Conservation (phyloP, 2,329 filamentous ascomycete genomes). For the Alternaria panax region DNA sequence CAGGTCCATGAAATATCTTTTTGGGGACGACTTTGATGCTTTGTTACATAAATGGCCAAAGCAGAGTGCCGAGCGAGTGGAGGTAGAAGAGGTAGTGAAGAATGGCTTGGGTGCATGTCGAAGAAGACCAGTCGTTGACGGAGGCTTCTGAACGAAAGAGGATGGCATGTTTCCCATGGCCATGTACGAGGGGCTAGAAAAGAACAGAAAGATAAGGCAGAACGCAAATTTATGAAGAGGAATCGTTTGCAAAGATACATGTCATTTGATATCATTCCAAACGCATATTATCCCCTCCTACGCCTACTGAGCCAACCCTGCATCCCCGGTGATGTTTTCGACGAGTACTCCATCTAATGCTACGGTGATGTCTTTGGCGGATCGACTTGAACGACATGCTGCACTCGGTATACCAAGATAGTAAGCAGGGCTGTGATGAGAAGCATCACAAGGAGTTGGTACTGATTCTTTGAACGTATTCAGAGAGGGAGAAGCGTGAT, state of each 20-base stretch:
- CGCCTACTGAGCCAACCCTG: background rate
- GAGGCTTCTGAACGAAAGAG: slow-evolving; percentile 33
- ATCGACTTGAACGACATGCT: background rate
- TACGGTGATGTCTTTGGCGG: background rate
- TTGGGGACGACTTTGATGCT: slow-evolving; percentile 41
- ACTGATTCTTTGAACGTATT: background rate
- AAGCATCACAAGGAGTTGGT: background rate
- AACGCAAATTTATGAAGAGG: background rate
- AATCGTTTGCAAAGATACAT: background rate
- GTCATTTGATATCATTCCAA: background rate
- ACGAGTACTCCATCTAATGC: background rate
- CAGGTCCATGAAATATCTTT: slow-evolving; percentile 20
- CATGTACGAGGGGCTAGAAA: slow-evolving; percentile 24
- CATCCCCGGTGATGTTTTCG: background rate
- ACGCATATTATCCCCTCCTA: background rate
- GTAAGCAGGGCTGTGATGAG: background rate
- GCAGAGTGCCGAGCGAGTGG: slow-evolving; percentile 29
- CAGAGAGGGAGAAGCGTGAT: background rate
- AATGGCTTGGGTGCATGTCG: slow-evolving; percentile 16
- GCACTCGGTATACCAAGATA: background rate
- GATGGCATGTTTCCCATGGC: slow-evolving; percentile 42
- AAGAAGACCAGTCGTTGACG: slow-evolving; percentile 28
- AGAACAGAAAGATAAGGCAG: background rate
- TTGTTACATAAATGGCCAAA: slow-evolving; percentile 41
- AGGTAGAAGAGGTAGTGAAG: slow-evolving; percentile 31